Evolutionary conservation across 305 asterid species (phyloP).

Genomic region (Fraxinus xanthoxyloides): DNA sequence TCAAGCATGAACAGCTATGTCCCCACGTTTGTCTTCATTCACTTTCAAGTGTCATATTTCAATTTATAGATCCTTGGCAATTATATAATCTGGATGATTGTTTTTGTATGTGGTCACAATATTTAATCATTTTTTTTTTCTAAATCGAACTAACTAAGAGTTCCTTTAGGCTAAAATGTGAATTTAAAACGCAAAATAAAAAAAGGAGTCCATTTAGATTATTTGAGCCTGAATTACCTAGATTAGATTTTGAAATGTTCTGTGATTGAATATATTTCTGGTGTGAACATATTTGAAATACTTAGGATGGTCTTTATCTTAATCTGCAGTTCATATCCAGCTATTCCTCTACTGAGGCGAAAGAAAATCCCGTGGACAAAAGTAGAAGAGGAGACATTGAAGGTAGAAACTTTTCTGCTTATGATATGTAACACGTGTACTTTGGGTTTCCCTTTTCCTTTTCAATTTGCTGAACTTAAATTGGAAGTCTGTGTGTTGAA

Average conservation of each 20-base stretch:
- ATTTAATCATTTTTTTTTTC: neutral
- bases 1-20: neutral
- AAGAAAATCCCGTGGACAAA: slow-evolving; percentile 57
- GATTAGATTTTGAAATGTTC: neutral
- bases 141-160: neutral
- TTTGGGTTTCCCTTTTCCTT: neutral
- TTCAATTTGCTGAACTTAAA: slow-evolving; percentile 10
- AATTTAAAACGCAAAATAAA: neutral
- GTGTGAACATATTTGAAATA: neutral
- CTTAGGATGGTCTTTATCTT: slow-evolving; percentile 20
- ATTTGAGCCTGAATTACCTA: slow-evolving; percentile 16
- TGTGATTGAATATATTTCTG: slow-evolving; percentile 4
- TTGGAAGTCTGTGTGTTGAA: neutral
- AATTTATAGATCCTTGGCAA: slow-evolving; percentile 13
- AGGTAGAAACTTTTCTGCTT: slow-evolving; percentile 37
- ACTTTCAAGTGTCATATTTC: neutral
- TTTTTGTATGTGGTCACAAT: neutral
- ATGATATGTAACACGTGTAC: slow-evolving; percentile 10
- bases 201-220: neutral
- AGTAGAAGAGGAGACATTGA: slow-evolving; percentile 58
- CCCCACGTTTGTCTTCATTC: neutral
- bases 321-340: slow-evolving; percentile 50
- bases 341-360: slow-evolving; percentile 43
- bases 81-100: slow-evolving; percentile 10
- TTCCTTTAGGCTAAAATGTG: neutral